Base-by-base conservation (phyloP, 2,329 filamentous ascomycete species). In the Aschersonia sp. region DNA sequence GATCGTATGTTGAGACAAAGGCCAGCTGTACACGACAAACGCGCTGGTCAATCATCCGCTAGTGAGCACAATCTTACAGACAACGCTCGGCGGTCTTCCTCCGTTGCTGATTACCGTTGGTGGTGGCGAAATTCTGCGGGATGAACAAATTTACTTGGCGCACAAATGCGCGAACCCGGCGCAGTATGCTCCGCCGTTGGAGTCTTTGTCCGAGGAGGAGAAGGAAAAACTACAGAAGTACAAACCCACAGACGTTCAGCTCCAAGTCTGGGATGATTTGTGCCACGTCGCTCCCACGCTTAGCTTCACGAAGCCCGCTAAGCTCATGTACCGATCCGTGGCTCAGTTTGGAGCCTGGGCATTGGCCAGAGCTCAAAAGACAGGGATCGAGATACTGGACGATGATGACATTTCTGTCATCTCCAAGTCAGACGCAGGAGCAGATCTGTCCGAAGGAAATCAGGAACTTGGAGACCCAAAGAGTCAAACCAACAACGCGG, bases 281-380 rank as follows among this genome's bases (percentile, higher is more conserved):
- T 97, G 92, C 58, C 91, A 97, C 60, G 89, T 94, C 5, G 82
- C 84, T 0, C 87, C 91, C 1, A 96, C 89, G 0, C 73, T 97
- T n/a, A 94, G 87, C 57, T 97, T 95, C 62, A 97, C 91, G 0
- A 77, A 83, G n/a, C 92, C 92, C 1, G 92, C 91, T 44, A 97
- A 97, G 62, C 85, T 85, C 66, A 96, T 97, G 89, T 97, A 88
- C 61, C 78, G 91, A 45, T 86, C 87, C 1, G 80, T 96, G 47
- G 85, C 92, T 0, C 91, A 96, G 55, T 97, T 98, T 58, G 85
- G 89, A 2, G 88, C 89, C 0, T 97, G 89, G 89, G 84, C 85
- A 0, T 72, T 96, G 29, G 87, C 89, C 1, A 74, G 83, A 53
- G 88, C 89, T 0, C 89, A 96, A 59, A 75, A 87, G 51, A 78